Conservation (phyloP, 257 asterid species). For the Echium plantagineum region DNA sequence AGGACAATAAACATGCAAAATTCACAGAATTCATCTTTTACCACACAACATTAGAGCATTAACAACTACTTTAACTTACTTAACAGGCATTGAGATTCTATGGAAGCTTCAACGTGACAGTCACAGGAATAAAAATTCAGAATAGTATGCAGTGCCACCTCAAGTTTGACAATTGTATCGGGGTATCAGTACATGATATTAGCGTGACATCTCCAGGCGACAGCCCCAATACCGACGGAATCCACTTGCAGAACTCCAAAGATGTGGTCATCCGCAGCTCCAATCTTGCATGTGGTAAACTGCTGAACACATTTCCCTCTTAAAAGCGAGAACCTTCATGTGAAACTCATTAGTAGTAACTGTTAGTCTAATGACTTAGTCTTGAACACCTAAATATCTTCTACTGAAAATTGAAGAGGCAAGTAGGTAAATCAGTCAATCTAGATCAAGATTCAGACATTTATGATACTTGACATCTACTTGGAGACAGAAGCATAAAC, state of each 20-base stretch:
- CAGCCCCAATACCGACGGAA: constrained; percentile 95
- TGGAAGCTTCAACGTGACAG: constrained; percentile 17
- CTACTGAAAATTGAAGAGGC: too few species aligned
- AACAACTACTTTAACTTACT: constrained; percentile 1
- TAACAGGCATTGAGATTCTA: constrained; percentile 74
- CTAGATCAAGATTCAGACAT: too few species aligned
- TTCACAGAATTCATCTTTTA: not conserved
- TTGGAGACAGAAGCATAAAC: too few species aligned
- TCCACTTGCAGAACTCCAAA: constrained; percentile 80
- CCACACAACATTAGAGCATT: not conserved
- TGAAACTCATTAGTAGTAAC: too few species aligned
- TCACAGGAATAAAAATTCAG: constrained; percentile 65
- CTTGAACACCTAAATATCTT: too few species aligned
- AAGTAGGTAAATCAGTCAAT: too few species aligned
- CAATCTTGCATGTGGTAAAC: constrained; percentile 68
- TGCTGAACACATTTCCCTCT: not conserved
- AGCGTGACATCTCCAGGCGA: constrained; percentile 64
- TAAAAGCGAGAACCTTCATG: too few species aligned
- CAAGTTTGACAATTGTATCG: constrained; percentile 71
- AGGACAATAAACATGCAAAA: constrained; percentile 13
- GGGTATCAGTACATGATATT: constrained; percentile 59
- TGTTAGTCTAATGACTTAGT: too few species aligned
- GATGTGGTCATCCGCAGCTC: constrained; percentile 60
- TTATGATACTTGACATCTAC: too few species aligned
- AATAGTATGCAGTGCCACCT: constrained; percentile 85